Conservation (phyloP, 2,329 filamentous ascomycete species). For the Dryadomyces quercus-mongolicae region DNA sequence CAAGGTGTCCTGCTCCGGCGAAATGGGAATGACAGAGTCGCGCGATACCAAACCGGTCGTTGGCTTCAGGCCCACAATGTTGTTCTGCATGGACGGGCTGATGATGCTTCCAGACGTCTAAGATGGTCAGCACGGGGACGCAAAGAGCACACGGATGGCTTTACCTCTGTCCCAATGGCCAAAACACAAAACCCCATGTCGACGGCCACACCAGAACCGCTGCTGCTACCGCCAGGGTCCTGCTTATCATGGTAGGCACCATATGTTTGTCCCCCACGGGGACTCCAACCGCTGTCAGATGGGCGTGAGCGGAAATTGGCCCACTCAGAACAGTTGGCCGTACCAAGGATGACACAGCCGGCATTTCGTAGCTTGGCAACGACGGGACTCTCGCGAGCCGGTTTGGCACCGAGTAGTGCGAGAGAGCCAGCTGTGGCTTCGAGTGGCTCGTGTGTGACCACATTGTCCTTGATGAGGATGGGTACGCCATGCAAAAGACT, state of each 20-base stretch:
- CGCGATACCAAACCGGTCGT: conserved; percentile 54
- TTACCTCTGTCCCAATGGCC: conserved; percentile 49
- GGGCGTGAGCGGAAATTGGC: conserved; percentile 9
- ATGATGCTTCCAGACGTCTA: conserved; percentile 51
- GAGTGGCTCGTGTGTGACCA: conserved; percentile 42
- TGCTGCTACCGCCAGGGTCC: conserved; percentile 44
- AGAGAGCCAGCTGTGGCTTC: conserved; percentile 49
- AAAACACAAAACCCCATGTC: conserved; percentile 48
- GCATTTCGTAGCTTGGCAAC: conserved; percentile 6
- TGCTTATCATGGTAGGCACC: conserved; percentile 7
- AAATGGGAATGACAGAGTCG: conserved; percentile 53
- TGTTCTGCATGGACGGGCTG: conserved; percentile 39
- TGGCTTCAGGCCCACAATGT: conserved; percentile 57
- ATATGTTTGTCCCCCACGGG: conserved; percentile 11
- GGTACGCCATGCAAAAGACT: conserved; percentile 9
- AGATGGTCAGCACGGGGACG: neutral
- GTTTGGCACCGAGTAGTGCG: conserved; percentile 30
- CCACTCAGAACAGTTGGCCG: conserved; percentile 11
- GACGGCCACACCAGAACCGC: conserved; percentile 46
- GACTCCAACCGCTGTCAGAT: conserved; percentile 11
- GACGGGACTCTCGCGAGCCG: conserved; percentile 13
- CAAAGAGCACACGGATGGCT: neutral
- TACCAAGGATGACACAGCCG: conserved; percentile 9
- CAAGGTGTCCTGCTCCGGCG: conserved; percentile 51
- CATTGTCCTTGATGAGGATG: conserved; percentile 43